phyloP scores from a whole-genome alignment of 2,329 filamentous ascomycete species.

The Diaporthe vaccinii region DNA sequence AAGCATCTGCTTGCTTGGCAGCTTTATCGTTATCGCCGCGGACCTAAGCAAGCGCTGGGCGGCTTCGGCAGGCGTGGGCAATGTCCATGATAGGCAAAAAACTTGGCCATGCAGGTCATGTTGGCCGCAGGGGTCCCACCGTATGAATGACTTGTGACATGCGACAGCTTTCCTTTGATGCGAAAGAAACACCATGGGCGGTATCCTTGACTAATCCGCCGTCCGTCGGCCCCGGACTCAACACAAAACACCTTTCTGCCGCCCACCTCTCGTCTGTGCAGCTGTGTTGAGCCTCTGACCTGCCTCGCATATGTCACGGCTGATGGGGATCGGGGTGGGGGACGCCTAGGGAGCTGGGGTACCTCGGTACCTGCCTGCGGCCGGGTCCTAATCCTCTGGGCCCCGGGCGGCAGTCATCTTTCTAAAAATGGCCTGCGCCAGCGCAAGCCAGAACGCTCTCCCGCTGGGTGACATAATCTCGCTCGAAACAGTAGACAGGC shows the following conservation, averaged over 20 bases:
- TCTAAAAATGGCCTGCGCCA: conserved; percentile 29
- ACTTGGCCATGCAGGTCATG: conserved; percentile 21
- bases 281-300: not conserved
- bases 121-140: conserved; percentile 13
- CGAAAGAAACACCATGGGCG: conserved; percentile 20
- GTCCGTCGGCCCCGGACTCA: not conserved
- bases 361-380: not conserved
- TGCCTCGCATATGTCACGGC: not conserved
- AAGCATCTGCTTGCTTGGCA: conserved; percentile 21
- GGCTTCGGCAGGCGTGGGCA: not conserved
- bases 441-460: not conserved
- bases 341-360: not conserved
- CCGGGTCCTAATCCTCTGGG: not conserved
- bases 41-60: not conserved
- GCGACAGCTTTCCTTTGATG: conserved; percentile 28
- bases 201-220: conserved; percentile 1
- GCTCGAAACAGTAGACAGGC: conserved; percentile 28
- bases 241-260: not conserved
- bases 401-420: not conserved
- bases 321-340: not conserved
- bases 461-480: conserved; percentile 37
- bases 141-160: conserved; percentile 22
- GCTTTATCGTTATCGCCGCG: conserved; percentile 34
- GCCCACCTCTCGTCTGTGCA: not conserved
- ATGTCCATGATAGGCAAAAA: conserved; percentile 4